Percentiles rank a stretch among this genome's conserved stretches.
phyloP scores from a whole-genome alignment of 306 rosid species.

The Vicia villosa region DNA sequence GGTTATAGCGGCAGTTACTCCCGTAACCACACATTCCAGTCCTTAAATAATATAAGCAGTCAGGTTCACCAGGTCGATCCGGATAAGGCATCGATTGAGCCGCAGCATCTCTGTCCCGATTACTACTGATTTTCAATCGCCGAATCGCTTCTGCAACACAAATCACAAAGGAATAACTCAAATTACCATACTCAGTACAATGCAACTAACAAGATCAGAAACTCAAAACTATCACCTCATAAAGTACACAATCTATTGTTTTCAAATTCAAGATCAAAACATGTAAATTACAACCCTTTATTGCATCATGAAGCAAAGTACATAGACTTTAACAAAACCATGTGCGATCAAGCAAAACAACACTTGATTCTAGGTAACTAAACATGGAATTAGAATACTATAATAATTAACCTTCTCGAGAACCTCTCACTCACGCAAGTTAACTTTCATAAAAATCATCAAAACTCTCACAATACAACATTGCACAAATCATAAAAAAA shows the following conservation, averaged over 20 bases:
- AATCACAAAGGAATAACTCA: too few species aligned
- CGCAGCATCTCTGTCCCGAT: constrained; percentile 60
- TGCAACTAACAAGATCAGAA: constrained; percentile 25
- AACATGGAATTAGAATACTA: constrained; percentile 1
- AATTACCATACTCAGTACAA: too few species aligned
- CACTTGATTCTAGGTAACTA: constrained; percentile 3
- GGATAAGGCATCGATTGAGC: constrained; percentile 69
- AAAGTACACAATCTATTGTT: background rate
- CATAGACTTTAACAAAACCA: constrained; percentile 27
- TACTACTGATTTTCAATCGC: constrained; percentile 68
- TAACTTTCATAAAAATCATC: constrained; percentile 4
- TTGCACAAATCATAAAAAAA: constrained; percentile 42
- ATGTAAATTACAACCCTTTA: constrained; percentile 1
- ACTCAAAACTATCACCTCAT: background rate
- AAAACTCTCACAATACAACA: constrained; percentile 40
- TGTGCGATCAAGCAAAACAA: constrained; percentile 32
- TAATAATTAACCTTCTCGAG: constrained; percentile 25
- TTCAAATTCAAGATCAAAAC: constrained; percentile 32
- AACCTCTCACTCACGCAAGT: background rate
- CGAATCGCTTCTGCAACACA: constrained; percentile 59
- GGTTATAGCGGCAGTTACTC: constrained; percentile 78
- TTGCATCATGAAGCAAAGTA: constrained; percentile 38
- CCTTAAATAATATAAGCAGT: constrained; percentile 81
- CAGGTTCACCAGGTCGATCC: constrained; percentile 91
- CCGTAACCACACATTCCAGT: constrained; percentile 93